Evolutionary conservation across 148 eudicot species (phyloP).

Genomic region (Drosera capensis): DNA sequence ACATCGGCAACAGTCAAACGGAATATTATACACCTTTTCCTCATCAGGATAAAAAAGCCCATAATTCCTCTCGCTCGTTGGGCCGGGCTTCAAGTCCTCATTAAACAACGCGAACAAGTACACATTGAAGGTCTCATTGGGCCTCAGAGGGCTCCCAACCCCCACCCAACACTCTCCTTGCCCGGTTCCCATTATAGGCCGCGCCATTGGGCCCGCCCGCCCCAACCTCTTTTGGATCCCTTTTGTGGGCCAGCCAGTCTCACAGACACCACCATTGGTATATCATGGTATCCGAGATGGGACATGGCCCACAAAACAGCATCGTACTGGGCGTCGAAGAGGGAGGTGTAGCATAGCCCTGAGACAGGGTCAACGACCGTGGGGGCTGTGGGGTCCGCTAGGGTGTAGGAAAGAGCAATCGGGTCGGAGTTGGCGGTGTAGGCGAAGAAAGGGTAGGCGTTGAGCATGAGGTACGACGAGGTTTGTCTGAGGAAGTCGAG

Average conservation of each 20-base stretch:
- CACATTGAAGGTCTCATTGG: slow-evolving; percentile 37
- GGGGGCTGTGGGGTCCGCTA: slow-evolving; percentile 28
- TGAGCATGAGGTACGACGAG: slow-evolving; percentile 57
- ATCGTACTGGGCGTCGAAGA: slow-evolving; percentile 77
- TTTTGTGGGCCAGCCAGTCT: slow-evolving; percentile 77
- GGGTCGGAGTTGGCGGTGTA: slow-evolving; percentile 42
- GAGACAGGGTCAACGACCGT: slow-evolving; percentile 41
- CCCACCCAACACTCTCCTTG: slow-evolving; percentile 40
- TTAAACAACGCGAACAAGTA: slow-evolving; percentile 70
- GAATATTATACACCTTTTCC: slow-evolving; percentile 48
- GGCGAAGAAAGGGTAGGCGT: slow-evolving; percentile 76
- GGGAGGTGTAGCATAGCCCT: slow-evolving; percentile 37
- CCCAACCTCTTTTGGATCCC: slow-evolving; percentile 48
- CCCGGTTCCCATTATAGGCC: slow-evolving; percentile 67
- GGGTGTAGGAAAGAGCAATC: slow-evolving; percentile 57
- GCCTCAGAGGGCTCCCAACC: slow-evolving; percentile 64
- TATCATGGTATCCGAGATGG: slow-evolving; percentile 18
- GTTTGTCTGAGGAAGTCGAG: slow-evolving; percentile 31
- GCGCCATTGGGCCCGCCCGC: slow-evolving; percentile 45
- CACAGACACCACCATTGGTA: slow-evolving; percentile 57
- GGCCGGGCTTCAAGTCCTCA: slow-evolving; percentile 63
- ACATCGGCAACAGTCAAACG: slow-evolving; percentile 20
- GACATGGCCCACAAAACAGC: slow-evolving; percentile 66
- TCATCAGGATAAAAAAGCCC: slow-evolving; percentile 71
- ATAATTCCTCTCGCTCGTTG: slow-evolving; percentile 62